Evolutionary conservation across 2,329 filamentous ascomycete species (phyloP), one percentile per base, ranked within the genome.

Genomic region (Colletotrichum kahawae): DNA sequence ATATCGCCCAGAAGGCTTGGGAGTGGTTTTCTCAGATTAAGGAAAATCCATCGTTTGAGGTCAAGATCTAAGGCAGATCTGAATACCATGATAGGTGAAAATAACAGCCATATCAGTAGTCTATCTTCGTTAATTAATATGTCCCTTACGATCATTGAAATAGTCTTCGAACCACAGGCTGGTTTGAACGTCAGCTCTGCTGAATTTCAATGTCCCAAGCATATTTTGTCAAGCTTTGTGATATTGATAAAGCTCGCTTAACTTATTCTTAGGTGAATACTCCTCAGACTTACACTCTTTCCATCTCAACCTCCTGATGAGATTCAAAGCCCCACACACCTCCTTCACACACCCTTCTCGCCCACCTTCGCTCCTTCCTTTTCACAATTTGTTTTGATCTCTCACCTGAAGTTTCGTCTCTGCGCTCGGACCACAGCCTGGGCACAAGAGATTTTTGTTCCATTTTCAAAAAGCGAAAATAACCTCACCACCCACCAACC

Each of bases 1-100:
- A 67, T n/a, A 89, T 90, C 77, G 87, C 88, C 1, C 80, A 83
- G 31, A 82, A 83, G 77, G 82, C 84, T 13, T 88, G 85, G 82
- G 81, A 80, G 51, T 83, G 88, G 77, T 89, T 85, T 79, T 82
- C 84, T 74, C 82, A 83, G 70, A 82, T 82, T 1, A 82, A 80
- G 72, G 83, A 80, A 5, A 78, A 79, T 18, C 84, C 82, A 79
- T 78, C 79, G 43, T 81, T 85, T 60, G 86, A 88, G 73, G 72
- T 87, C n/a, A 79, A 36, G 57, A 62, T 62, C 0, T 62, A 21
- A 36, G 43, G n/a, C 10, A 13, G n/a, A 21, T 21, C 21, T 21
- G 3, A 21, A 21, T 5, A 48, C 21, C 33, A 34, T 5, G 12
- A 13, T 14, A 34, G 33, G 33, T 7, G 10, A 2, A 14, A 34